Conservation (phyloP, 805 yeast genomes). For the Hanseniaspora valbyensis region DNA sequence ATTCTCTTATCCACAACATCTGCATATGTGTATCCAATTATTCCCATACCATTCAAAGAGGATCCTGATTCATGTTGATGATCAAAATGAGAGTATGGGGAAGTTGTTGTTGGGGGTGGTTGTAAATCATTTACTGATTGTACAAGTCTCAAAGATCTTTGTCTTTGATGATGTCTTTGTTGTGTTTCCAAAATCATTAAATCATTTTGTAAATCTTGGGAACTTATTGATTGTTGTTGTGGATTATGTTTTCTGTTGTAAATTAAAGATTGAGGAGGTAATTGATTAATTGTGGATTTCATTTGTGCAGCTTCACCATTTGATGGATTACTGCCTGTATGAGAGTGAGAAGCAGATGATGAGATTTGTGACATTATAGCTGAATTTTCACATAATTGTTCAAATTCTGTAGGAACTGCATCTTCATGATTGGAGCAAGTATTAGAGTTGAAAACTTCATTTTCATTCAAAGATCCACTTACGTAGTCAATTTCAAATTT, state of each 20-base stretch:
- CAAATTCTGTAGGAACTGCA: conserved; percentile 9
- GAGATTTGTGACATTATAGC: conserved; percentile 6
- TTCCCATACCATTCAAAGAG: conserved; percentile 5
- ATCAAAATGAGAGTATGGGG: not conserved
- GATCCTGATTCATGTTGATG: not conserved
- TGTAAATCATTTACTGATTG: conserved; percentile 14
- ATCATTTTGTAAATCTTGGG: conserved; percentile 10
- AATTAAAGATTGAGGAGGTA: not conserved
- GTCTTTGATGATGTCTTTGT: conserved; percentile 14
- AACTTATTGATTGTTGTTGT: not conserved
- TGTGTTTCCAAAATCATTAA: not conserved
- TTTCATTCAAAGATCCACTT: conserved; percentile 7
- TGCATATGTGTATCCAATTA: conserved; percentile 14
- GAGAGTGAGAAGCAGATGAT: conserved; percentile 2
- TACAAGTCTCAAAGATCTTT: conserved; percentile 12
- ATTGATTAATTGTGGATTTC: not conserved
- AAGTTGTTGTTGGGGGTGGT: not conserved
- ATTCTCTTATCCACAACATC: conserved; percentile 15
- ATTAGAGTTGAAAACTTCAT: no score
- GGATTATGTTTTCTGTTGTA: not conserved
- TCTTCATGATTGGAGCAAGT: not conserved
- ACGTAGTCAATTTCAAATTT: conserved; percentile 12
- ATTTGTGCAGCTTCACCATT: not conserved
- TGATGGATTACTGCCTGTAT: not conserved
- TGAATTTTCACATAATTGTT: conserved; percentile 12